Base-by-base conservation (phyloP, 106 monocot species). In the Posidonia australis region DNA sequence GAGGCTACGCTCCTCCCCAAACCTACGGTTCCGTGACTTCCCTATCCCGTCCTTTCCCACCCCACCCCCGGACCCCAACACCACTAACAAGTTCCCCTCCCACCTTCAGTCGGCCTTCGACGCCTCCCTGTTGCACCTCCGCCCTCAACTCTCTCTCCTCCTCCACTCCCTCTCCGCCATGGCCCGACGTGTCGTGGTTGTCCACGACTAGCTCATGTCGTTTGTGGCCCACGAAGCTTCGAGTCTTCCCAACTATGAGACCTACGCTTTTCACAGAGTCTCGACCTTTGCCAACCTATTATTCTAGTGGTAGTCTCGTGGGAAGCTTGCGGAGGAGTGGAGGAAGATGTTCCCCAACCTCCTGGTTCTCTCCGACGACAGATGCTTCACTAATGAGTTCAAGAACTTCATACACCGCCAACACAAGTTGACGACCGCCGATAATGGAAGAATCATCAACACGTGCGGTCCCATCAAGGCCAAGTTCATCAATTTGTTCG, bases 101-200 rank as follows among this genome's bases (percentile, higher is more conserved):
- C 82, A 86, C 64, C 68, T 82, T 44, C 47, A 60, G 21, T 79
- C 85, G 1, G 1, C 77, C 22, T 76, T 82, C 51, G 58, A 80
- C 17, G 61, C 68, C 31, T 36, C 58, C 26, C 1, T 19, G 25
- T 24, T 55, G 10, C 69, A 72, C n/a, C n/a, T n/a, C n/a, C n/a
- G n/a, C n/a, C n/a, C n/a, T n/a, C n/a, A n/a, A n/a, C n/a, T n/a
- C n/a, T n/a, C n/a, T n/a, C n/a, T n/a, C n/a, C n/a, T n/a, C n/a
- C n/a, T n/a, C n/a, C n/a, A n/a, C n/a, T n/a, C n/a, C n/a, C n/a
- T n/a, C n/a, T n/a, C n/a, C n/a, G n/a, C n/a, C n/a, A n/a, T n/a
- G n/a, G n/a, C n/a, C 13, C 67, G 77, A 14, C 79, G 82, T n/a
- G 71, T 92, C 13, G 79, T 82, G 46, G 70, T 92, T 46, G 66